Evolutionary conservation across 140 eudicot genomes (phyloP), one percentile per base, ranked within the genome.

Genomic region (Stevia rebaudiana): DNA sequence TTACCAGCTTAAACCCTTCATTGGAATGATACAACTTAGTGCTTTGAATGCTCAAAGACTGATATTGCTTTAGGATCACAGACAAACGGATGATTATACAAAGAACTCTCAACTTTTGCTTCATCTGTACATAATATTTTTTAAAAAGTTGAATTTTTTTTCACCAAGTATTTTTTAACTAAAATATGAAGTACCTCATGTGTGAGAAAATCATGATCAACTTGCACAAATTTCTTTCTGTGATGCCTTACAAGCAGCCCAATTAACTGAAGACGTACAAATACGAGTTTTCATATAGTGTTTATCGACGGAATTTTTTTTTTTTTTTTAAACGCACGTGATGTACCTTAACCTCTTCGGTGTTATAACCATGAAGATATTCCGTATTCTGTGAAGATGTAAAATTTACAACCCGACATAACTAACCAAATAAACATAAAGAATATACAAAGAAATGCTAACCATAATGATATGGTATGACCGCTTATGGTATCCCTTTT

Each of bases 201-300:
- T 8, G 88, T 74, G 57, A 80, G 74, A 67, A 80, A 71, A 48
- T 13, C 42, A 65, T 76, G 75, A 62, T 76, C 80, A 31, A 31
- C 18, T 44, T 80, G 71, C 18, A 79, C 88, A 56, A 76, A 74
- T 69, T 86, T 90, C 78, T 90, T 90, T 65, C 90, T 82, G 63
- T 90, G 95, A 80, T 90, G 88, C 67, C 76, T 80, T 70, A 82
- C 84, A 1, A 90, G 94, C 59, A 82, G 60, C 11, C 88, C 95
- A 46, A 87, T 84, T 52, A 85, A 56, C 95, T 89, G 86, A 36
- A 80, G 13, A 43, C 50, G 50, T 63, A 49, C 8, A 41, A 65
- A 48, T 23, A 11, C 25, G 21, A 73, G 25, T 24, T 43, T 28
- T 1, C 47, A 77, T 36, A 22, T 47, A 55, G 48, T 13, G 10